Evolutionary conservation across 1,139 yeast genomes (phyloP).

Genomic region (Pichia terricola): DNA sequence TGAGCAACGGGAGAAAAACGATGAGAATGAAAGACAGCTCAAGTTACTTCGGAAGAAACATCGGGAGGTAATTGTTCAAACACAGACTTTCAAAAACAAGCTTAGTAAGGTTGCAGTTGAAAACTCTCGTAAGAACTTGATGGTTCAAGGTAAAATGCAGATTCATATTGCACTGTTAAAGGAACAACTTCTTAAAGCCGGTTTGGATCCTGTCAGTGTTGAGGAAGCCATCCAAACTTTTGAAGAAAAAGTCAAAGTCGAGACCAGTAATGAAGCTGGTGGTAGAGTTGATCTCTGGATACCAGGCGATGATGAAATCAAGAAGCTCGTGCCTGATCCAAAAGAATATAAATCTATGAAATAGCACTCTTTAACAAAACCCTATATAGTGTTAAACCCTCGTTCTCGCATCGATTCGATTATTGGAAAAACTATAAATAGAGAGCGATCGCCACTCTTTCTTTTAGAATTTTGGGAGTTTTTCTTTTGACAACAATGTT

Average conservation of each 20-base stretch:
- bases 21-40: neutral
- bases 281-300: slow-evolving; percentile 52
- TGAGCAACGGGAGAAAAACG: neutral
- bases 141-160: slow-evolving; percentile 44
- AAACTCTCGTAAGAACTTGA: slow-evolving; percentile 37
- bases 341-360: slow-evolving; percentile 36
- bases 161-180: slow-evolving; percentile 55
- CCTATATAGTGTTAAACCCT: neutral
- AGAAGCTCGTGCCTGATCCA: slow-evolving; percentile 43
- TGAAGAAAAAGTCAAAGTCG: slow-evolving; percentile 46
- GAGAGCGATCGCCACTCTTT: no score
- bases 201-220: slow-evolving; percentile 42
- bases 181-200: slow-evolving; percentile 44
- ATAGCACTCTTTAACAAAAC: slow-evolving; percentile 21
- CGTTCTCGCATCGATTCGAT: no score
- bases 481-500: slow-evolving; percentile 54
- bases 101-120: slow-evolving; percentile 30
- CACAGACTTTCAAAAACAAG: slow-evolving; percentile 14
- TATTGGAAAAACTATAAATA: no score
- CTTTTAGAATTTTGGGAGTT: no score
- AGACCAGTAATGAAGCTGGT: slow-evolving; percentile 32
- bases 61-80: neutral
- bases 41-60: neutral
- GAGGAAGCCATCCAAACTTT: slow-evolving; percentile 45
- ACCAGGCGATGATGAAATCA: slow-evolving; percentile 40